A percentile compares a stretch with the other conserved stretches of the same genome.
phyloP scores from a whole-genome alignment of 2,329 filamentous ascomycete genomes.

The Scortechinia acanthostroma region DNA sequence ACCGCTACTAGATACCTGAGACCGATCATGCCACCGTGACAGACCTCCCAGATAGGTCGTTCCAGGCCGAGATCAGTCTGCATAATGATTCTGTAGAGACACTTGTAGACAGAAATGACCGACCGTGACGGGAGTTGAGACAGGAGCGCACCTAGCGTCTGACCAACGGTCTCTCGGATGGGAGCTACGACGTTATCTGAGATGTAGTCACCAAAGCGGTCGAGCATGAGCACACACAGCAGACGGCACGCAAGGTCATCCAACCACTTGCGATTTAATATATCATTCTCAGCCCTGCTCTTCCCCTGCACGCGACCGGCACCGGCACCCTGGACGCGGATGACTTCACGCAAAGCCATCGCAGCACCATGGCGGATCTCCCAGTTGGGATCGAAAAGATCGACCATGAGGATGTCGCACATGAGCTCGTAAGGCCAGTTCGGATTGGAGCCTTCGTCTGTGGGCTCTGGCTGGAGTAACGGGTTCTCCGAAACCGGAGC shows the following conservation, averaged over 20 bases:
- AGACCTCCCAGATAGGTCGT: conserved; percentile 68
- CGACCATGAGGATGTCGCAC: conserved; percentile 86
- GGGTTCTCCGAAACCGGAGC: conserved; percentile 65
- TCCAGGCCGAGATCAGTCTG: conserved; percentile 59
- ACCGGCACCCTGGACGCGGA: conserved; percentile 83
- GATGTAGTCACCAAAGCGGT: conserved; percentile 95
- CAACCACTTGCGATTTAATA: conserved; percentile 76
- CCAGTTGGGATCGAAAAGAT: conserved; percentile 90
- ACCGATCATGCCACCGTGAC: conserved; percentile 96
- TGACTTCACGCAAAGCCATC: conserved; percentile 85
- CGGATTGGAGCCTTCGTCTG: conserved; percentile 68
- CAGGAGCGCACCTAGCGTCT: conserved; percentile 82
- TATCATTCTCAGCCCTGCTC: conserved; percentile 67
- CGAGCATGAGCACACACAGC: conserved; percentile 92
- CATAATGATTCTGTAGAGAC: conserved; percentile 85
- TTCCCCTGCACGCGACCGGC: conserved; percentile 74
- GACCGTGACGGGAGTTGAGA: conserved; percentile 74
- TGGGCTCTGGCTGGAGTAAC: conserved; percentile 68
- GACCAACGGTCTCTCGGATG: conserved; percentile 89
- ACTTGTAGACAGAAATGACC: conserved; percentile 76
- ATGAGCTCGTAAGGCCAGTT: conserved; percentile 94
- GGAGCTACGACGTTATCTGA: conserved; percentile 95
- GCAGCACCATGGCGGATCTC: conserved; percentile 93
- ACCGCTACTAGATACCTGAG: conserved; percentile 91
- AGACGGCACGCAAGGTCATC: conserved; percentile 92